These are phyloP conservation scores for Wickerhamomyces xylosicus DNA, from an alignment of 805 yeast species.

Conservation along the genomic window DNA sequence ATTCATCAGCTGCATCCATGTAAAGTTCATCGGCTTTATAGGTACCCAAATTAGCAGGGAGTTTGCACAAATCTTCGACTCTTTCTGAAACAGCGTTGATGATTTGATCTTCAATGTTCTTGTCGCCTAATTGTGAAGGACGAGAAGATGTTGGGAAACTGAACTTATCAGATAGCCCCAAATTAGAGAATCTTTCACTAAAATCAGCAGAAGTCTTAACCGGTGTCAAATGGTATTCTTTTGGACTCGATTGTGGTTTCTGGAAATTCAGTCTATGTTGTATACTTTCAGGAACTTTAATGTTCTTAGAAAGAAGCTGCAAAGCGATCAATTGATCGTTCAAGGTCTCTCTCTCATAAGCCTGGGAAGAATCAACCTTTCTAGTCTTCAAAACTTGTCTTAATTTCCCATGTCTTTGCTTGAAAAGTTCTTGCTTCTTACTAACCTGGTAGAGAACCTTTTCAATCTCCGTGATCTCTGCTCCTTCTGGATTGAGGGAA, in stretches of 20 bases:
- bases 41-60: constrained; percentile 66
- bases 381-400: constrained; percentile 12
- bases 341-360: constrained; percentile 36
- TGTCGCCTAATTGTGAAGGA: constrained; percentile 28
- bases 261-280: constrained; percentile 26
- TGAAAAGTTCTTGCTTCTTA: constrained; percentile 27
- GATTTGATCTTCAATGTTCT: constrained; percentile 41
- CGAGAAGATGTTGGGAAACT: constrained; percentile 9
- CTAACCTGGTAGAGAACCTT: constrained; percentile 29
- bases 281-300: constrained; percentile 49
- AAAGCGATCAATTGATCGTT: constrained; percentile 52
- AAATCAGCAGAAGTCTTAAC: constrained; percentile 21
- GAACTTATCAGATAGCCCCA: constrained; percentile 23
- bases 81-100: constrained; percentile 45
- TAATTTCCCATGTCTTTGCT: constrained; percentile 19
- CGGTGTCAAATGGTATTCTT: constrained; percentile 6
- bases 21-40: constrained; percentile 34
- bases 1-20: constrained; percentile 32
- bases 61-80: constrained; percentile 46
- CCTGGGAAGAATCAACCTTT: constrained; percentile 4
- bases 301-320: constrained; percentile 53
- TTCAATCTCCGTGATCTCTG: constrained; percentile 36
- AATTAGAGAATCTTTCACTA: constrained; percentile 18
- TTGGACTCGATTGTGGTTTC: neutral
- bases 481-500: constrained; percentile 3